Conservation (phyloP, 345 rosid genomes). For the Combretum micranthum region DNA sequence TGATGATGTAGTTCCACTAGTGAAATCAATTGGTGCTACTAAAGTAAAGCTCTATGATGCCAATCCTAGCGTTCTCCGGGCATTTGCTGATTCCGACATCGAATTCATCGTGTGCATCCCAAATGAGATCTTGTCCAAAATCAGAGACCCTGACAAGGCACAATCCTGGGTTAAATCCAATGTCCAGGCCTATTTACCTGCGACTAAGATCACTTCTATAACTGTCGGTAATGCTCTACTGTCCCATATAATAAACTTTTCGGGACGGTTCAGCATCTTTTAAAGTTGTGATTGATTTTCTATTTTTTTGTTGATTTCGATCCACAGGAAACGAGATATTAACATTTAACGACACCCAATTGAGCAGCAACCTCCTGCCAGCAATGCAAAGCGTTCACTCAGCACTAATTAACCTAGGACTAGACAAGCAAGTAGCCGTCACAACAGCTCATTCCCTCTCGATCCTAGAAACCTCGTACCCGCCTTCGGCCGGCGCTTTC, state of each 20-base stretch:
- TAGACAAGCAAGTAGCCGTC: slow-evolving; percentile 59
- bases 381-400: slow-evolving; percentile 78
- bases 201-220: slow-evolving; percentile 75
- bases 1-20: slow-evolving; percentile 56
- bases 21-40: slow-evolving; percentile 81
- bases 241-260: no score
- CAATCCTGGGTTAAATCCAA: slow-evolving; percentile 61
- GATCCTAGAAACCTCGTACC: slow-evolving; percentile 64
- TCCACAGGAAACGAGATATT: slow-evolving; percentile 48
- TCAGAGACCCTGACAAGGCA: slow-evolving; percentile 62
- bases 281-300: no score
- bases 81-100: slow-evolving; percentile 65
- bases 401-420: slow-evolving; percentile 51
- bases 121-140: slow-evolving; percentile 52
- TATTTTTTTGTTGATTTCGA: no score
- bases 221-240: slow-evolving; percentile 36
- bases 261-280: no score
- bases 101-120: slow-evolving; percentile 78
- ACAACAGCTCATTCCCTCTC: slow-evolving; percentile 79
- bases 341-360: slow-evolving; percentile 64
- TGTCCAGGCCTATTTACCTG: slow-evolving; percentile 61
- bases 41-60: slow-evolving; percentile 89
- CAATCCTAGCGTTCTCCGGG: slow-evolving; percentile 60
- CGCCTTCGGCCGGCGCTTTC: slow-evolving; percentile 83
- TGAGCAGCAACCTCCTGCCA: slow-evolving; percentile 49